Base-by-base conservation (phyloP, 768 basidiomycete genomes). In the Russula foetens region DNA sequence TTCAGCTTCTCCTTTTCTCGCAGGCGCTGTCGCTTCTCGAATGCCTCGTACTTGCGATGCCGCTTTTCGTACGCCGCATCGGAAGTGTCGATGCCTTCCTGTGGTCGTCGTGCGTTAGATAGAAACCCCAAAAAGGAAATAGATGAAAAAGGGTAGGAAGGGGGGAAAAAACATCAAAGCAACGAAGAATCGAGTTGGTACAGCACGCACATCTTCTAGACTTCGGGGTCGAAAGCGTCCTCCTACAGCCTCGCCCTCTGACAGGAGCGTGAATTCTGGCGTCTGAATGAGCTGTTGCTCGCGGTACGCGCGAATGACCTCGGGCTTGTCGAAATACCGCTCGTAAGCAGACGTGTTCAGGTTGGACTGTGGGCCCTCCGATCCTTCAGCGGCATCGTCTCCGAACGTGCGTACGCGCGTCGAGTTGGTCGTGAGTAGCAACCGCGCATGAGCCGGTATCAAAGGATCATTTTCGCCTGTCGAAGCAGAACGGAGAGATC, bases 1-100 rank as follows among this genome's bases (percentile, higher is more conserved):
- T 89, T 87, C 56, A 95, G 81, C 70, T 92, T 92, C 73, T 96
- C 92, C 73, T 92, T 92, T 74, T 95, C 92, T 56, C 92, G 83
- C 35, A 90, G 75, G 4, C 92, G 86, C 69, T 86, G 84, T 8
- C 91, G 82, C 70, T 90, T 91, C 73, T 95, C 93, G 60, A 90
- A 87, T 15, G 80, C 81, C 71, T 94, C 92, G 71, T 90, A 93
- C 69, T 90, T 92, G 53, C 84, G 81, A 72, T 96, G 92, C 46
- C 90, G 82, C 64, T 84, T 85, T 71, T 88, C 82, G 69, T 93
- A 96, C 7, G 81, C 81, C 24, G 81, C 81, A 73, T 96, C 92
- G 9, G 88, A 88, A 4, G 85, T 90, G 70, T 92, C 88, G 62
- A 77, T 75, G 21, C 74, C 72, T 52, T 75, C 79, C 80, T 86